A percentile compares a stretch with the other conserved stretches of the same genome.
These are phyloP conservation scores for Evernia prunastri DNA, from an alignment of 495 filamentous ascomycete species.

Conservation along the genomic window DNA sequence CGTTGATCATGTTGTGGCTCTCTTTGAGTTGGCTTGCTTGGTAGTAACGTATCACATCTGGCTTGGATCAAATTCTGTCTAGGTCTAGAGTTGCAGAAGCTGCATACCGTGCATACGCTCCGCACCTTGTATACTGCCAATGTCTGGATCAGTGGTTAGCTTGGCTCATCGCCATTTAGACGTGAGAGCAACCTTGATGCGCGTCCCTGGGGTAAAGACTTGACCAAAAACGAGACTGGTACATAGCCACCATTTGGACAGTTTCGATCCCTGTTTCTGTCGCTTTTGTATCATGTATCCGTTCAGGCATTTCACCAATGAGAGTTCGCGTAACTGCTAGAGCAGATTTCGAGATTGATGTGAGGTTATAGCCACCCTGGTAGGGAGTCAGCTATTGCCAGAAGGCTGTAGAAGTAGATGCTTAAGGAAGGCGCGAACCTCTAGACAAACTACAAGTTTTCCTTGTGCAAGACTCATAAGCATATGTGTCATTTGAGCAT, in stretches of 20 bases:
- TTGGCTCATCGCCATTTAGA: neutral
- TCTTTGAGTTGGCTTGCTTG: constrained; percentile 64
- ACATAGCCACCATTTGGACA: constrained; percentile 47
- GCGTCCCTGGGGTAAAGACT: constrained; percentile 47
- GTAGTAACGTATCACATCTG: constrained; percentile 69
- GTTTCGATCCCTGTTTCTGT: constrained; percentile 42
- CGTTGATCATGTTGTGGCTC: constrained; percentile 63
- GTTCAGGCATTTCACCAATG: constrained; percentile 88
- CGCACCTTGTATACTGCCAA: constrained; percentile 25
- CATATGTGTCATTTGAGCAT: constrained; percentile 99
- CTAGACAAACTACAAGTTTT: constrained; percentile 85
- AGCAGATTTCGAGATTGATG: constrained; percentile 85
- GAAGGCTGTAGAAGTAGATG: neutral
- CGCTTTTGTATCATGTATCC: constrained; percentile 47
- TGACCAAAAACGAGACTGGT: constrained; percentile 54
- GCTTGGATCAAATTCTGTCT: constrained; percentile 7
- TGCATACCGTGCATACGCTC: constrained; percentile 50
- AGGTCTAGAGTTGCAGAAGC: neutral
- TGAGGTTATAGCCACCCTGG: constrained; percentile 87
- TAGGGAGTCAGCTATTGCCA: constrained; percentile 5
- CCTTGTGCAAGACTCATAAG: constrained; percentile 91
- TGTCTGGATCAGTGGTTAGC: constrained; percentile 7
- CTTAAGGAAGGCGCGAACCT: constrained; percentile 38
- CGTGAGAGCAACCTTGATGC: constrained; percentile 16
- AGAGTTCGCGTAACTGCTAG: constrained; percentile 85